A percentile compares a stretch with the other conserved stretches of the same genome.
Evolutionary conservation across 371 early-diverging fungal species (phyloP).

Genomic region (Mortierella sp.): DNA sequence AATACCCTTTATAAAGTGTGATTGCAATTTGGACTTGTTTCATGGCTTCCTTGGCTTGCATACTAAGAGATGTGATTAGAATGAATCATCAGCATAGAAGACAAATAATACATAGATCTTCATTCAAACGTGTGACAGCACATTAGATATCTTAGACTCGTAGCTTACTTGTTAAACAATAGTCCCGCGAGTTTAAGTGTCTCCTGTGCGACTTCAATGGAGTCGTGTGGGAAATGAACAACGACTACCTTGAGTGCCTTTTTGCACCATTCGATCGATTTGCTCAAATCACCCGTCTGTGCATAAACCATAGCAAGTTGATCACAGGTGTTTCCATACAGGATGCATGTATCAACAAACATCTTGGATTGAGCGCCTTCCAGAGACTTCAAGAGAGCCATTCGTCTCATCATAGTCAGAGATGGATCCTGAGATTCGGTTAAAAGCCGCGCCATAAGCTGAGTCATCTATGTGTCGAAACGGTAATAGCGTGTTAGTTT

Average conservation of each 20-base stretch:
- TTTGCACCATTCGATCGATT: slow-evolving; percentile 46
- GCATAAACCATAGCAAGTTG: slow-evolving; percentile 47
- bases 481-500: not conserved
- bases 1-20: slow-evolving; percentile 41
- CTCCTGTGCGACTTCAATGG: slow-evolving; percentile 54
- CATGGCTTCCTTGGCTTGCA: slow-evolving; percentile 44
- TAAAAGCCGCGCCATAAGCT: slow-evolving; percentile 34
- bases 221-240: slow-evolving; percentile 48
- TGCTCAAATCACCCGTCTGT: slow-evolving; percentile 27
- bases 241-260: slow-evolving; percentile 40
- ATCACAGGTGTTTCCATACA: slow-evolving; percentile 50
- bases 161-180: slow-evolving; percentile 46
- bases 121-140: too few species aligned
- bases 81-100: too few species aligned
- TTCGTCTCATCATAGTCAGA: slow-evolving; percentile 3
- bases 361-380: slow-evolving; percentile 31
- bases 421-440: slow-evolving; percentile 31
- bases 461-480: slow-evolving; percentile 17
- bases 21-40: slow-evolving; percentile 42
- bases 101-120: too few species aligned
- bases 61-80: slow-evolving; percentile 12
- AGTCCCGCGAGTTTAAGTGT: slow-evolving; percentile 49
- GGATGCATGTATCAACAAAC: slow-evolving; percentile 38
- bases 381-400: slow-evolving; percentile 30
- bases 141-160: not conserved